phyloP scores from a whole-genome alignment of 2,329 filamentous ascomycete genomes.

The Drechslera avenae region DNA sequence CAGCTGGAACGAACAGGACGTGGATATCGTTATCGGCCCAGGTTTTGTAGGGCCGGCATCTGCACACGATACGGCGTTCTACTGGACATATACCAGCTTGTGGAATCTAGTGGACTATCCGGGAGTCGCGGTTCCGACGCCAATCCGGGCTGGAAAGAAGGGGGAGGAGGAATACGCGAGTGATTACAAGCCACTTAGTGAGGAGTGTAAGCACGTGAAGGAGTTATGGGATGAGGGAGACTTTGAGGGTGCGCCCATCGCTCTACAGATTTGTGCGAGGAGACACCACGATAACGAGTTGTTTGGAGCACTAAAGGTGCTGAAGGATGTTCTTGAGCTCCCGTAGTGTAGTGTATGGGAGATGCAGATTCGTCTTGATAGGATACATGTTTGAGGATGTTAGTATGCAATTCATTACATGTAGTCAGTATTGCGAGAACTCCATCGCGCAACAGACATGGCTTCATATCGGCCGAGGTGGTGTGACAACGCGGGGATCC shows the following conservation, averaged over 20 bases:
- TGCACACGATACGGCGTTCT: constrained; percentile 27
- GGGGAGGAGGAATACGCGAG: constrained; percentile 19
- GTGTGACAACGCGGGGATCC: no score
- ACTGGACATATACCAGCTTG: constrained; percentile 30
- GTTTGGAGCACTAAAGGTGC: constrained; percentile 24
- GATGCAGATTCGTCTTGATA: no score
- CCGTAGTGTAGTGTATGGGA: constrained; percentile 1
- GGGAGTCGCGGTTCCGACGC: constrained; percentile 26
- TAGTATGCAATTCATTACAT: not conserved
- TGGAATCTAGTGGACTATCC: constrained; percentile 32
- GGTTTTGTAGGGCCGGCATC: constrained; percentile 28
- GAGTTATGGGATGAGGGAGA: constrained; percentile 23
- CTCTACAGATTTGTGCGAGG: constrained; percentile 27
- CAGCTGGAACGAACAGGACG: constrained; percentile 26
- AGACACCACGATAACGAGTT: constrained; percentile 30
- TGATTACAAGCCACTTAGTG: constrained; percentile 22
- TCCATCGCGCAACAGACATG: no score
- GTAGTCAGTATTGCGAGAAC: no score
- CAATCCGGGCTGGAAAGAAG: constrained; percentile 10
- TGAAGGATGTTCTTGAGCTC: constrained; percentile 24
- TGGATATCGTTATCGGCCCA: constrained; percentile 29
- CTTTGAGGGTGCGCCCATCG: constrained; percentile 30
- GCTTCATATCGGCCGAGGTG: no score
- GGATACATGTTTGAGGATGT: not conserved
- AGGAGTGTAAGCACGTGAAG: constrained; percentile 26